phyloP scores from a whole-genome alignment of 2,329 filamentous ascomycete genomes.

The Fusarium albosuccineum region DNA sequence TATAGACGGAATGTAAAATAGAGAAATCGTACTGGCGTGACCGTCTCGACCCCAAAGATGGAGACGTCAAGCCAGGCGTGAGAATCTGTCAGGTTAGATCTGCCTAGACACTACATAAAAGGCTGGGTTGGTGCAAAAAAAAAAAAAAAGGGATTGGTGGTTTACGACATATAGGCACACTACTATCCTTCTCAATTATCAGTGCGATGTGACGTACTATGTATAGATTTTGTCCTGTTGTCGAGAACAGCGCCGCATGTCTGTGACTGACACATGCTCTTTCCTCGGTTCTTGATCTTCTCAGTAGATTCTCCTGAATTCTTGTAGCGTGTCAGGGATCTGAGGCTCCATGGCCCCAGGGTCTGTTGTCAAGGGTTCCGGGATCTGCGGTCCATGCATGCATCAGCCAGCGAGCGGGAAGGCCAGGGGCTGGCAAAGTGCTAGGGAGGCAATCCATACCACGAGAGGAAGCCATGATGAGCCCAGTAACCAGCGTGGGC shows the following conservation, averaged over 20 bases:
- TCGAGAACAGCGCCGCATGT: background rate
- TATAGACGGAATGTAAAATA: conserved; percentile 41
- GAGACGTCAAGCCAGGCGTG: conserved; percentile 21
- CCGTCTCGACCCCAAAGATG: conserved; percentile 5
- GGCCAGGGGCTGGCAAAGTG: conserved; percentile 2
- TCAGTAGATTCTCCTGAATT: conserved; percentile 20
- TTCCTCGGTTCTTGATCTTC: background rate
- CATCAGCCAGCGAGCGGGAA: conserved; percentile 2
- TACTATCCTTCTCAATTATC: background rate
- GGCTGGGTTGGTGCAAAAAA: background rate
- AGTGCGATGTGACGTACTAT: background rate
- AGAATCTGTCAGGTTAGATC: conserved; percentile 25
- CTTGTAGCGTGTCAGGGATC: conserved; percentile 19
- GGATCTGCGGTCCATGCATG: conserved; percentile 29
- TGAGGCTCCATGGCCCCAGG: conserved; percentile 25
- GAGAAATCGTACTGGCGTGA: conserved; percentile 27
- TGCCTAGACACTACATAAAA: conserved; percentile 29
- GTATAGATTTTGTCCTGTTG: background rate
- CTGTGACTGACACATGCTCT: conserved; percentile 8
- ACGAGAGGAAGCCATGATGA: conserved; percentile 10
- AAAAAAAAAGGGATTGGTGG: conserved; percentile 18
- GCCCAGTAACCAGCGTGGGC: background rate
- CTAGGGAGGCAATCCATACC: conserved; percentile 7
- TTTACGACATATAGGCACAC: background rate
- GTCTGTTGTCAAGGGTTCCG: conserved; percentile 16